Conservation (phyloP, 2,329 filamentous ascomycete genomes). For the Pseudocercospora fijiensis region DNA sequence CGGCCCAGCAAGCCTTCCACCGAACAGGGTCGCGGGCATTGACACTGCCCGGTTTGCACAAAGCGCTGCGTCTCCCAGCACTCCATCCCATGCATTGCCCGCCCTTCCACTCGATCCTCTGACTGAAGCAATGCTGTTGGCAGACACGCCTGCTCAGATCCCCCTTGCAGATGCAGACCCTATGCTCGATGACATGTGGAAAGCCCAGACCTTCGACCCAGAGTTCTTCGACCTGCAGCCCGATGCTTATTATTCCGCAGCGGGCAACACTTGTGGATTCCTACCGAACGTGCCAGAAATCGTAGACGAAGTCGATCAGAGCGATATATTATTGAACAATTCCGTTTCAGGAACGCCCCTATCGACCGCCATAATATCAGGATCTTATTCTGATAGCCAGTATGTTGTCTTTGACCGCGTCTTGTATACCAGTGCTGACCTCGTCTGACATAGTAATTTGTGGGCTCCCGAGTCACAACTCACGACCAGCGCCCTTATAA, state of each 20-base stretch:
- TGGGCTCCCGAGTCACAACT: conserved; percentile 36
- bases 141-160: conserved; percentile 19
- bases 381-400: conserved; percentile 25
- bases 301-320: conserved; percentile 36
- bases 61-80: background rate
- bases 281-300: conserved; percentile 36
- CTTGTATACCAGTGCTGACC: background rate
- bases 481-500: conserved; percentile 37
- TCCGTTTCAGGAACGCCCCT: conserved; percentile 27
- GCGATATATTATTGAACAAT: conserved; percentile 25
- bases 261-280: conserved; percentile 37
- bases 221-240: conserved; percentile 37
- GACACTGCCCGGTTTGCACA: conserved; percentile 1
- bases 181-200: conserved; percentile 27
- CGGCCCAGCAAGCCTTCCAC: background rate
- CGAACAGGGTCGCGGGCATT: background rate
- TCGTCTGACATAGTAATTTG: conserved; percentile 15
- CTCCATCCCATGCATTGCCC: conserved; percentile 2
- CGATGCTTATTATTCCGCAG: conserved; percentile 32
- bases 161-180: conserved; percentile 22
- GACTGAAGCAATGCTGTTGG: conserved; percentile 20
- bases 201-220: conserved; percentile 32
- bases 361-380: conserved; percentile 24
- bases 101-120: conserved; percentile 12
- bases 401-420: background rate